phyloP scores from a whole-genome alignment of 192 early-diverging fungal genomes.

The Pilobolus umbonatus region DNA sequence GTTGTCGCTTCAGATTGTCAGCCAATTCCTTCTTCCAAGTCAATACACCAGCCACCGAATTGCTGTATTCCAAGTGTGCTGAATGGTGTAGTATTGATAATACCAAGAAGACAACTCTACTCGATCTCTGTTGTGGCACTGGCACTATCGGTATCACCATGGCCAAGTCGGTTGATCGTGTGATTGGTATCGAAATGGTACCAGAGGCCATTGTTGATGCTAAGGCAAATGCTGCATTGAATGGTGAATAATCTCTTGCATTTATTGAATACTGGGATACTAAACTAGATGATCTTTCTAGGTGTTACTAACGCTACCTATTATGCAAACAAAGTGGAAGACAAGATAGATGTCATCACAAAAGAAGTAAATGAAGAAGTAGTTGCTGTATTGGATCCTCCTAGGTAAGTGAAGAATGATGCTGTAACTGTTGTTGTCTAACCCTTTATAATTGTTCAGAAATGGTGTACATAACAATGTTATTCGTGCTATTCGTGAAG shows the following conservation, averaged over 20 bases:
- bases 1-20: constrained; percentile 63
- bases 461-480: constrained; percentile 56
- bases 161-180: constrained; percentile 58
- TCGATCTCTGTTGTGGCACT: constrained; percentile 83
- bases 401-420: constrained; percentile 39
- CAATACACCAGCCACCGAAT: constrained; percentile 66
- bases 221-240: constrained; percentile 53
- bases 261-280: too few species aligned
- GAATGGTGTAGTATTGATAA: constrained; percentile 30
- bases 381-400: constrained; percentile 75
- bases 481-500: constrained; percentile 56
- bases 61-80: constrained; percentile 50
- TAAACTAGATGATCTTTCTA: neutral
- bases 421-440: neutral
- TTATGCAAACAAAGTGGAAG: constrained; percentile 58
- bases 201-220: constrained; percentile 69
- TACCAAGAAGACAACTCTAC: constrained; percentile 38
- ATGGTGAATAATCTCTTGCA: constrained; percentile 18
- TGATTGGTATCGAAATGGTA: constrained; percentile 72
- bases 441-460: constrained; percentile 10
- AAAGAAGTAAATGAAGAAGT: constrained; percentile 42
- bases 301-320: constrained; percentile 55
- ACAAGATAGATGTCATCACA: constrained; percentile 34
- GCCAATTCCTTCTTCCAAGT: constrained; percentile 77
- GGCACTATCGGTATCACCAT: constrained; percentile 80